phyloP scores from a whole-genome alignment of 2,329 filamentous ascomycete species.

The Plectosphaerella cucumerina region DNA sequence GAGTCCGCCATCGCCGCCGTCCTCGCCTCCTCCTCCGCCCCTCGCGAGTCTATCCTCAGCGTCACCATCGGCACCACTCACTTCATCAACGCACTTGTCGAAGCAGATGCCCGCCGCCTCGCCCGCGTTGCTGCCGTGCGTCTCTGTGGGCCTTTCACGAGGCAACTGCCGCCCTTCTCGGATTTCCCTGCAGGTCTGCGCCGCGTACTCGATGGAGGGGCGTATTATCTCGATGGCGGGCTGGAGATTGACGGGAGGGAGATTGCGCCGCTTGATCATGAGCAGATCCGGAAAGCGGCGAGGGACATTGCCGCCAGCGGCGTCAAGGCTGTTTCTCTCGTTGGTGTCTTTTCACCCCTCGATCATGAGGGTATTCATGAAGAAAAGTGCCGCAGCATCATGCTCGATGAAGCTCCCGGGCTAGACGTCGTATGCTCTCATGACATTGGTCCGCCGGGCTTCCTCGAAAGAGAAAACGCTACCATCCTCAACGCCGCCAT shows the following conservation, averaged over 20 bases:
- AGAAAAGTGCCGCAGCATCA: conserved; percentile 29
- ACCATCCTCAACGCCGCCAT: conserved; percentile 52
- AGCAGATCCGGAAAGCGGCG: conserved; percentile 29
- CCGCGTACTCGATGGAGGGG: conserved; percentile 34
- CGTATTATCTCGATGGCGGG: conserved; percentile 38
- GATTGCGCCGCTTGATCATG: conserved; percentile 30
- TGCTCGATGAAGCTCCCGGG: conserved; percentile 28
- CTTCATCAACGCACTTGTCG: conserved; percentile 45
- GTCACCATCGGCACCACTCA: conserved; percentile 48
- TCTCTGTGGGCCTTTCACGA: conserved; percentile 39
- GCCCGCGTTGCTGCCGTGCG: conserved; percentile 40
- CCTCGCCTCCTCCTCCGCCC: conserved; percentile 29
- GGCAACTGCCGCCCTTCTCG: conserved; percentile 38
- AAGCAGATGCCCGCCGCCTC: conserved; percentile 37
- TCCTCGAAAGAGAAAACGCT: conserved; percentile 47
- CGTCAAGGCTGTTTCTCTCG: conserved; percentile 33
- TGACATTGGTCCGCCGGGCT: conserved; percentile 37
- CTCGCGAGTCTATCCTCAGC: conserved; percentile 33
- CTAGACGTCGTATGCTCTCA: conserved; percentile 37
- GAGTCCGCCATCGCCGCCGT: conserved; percentile 39
- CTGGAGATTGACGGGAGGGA: conserved; percentile 44
- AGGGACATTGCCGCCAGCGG: conserved; percentile 27
- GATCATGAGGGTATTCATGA: conserved; percentile 37
- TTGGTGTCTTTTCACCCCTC: conserved; percentile 42
- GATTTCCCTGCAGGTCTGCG: conserved; percentile 38